Conservation (phyloP, 73 alveolate genomes). For the Uronychia binucleata region DNA sequence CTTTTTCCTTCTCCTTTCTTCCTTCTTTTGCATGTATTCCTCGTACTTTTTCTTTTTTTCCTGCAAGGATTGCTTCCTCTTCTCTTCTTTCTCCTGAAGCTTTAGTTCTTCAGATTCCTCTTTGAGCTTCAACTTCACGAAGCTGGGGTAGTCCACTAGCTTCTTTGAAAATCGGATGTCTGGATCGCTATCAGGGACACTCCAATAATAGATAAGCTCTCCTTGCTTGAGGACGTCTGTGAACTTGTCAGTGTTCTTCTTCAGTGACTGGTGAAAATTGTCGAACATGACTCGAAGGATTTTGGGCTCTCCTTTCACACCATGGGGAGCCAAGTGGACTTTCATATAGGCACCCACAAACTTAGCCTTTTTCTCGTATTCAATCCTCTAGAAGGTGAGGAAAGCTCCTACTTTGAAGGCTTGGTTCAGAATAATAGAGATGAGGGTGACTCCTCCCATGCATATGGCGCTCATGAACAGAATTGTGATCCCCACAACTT, state of each 20-base stretch:
- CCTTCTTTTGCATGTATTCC: not conserved
- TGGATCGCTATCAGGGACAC: not conserved
- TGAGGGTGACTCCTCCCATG: not conserved
- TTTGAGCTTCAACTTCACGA: not conserved
- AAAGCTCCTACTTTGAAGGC: not conserved
- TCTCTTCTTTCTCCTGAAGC: not conserved
- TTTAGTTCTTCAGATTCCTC: not conserved
- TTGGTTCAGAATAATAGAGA: not conserved
- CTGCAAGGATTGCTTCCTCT: not conserved
- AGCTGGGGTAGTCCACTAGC: not conserved
- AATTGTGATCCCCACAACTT: not conserved
- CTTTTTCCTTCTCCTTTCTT: not conserved
- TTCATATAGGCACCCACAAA: not conserved
- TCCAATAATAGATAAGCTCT: not conserved
- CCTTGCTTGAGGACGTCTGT: not conserved
- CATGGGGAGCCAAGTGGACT: not conserved
- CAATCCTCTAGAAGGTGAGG: not conserved
- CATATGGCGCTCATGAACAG: not conserved
- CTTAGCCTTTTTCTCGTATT: constrained; percentile 1
- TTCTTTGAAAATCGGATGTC: not conserved
- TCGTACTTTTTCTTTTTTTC: not conserved
- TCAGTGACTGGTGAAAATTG: not conserved
- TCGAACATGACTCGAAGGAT: not conserved
- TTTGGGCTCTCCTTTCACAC: constrained; percentile 6
- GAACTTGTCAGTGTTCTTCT: not conserved